Percentiles rank a stretch among this genome's conserved stretches.
Evolutionary conservation across 2,329 filamentous ascomycete species (phyloP).

Genomic region (Calonectria crousiana): DNA sequence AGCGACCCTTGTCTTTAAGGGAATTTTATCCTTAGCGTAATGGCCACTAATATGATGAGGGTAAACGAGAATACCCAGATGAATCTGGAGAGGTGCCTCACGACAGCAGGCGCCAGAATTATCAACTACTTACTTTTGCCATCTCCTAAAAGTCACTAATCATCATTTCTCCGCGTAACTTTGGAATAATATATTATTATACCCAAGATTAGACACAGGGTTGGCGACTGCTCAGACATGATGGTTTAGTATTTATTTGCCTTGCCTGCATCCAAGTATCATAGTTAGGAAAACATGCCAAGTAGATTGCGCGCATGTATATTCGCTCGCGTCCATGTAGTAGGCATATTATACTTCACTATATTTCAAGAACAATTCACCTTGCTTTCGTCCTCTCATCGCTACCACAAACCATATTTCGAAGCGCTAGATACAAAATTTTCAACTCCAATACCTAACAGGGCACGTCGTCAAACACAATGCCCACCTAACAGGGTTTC

Average conservation of each 20-base stretch:
- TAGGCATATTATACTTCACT: background rate
- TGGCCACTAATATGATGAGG: background rate
- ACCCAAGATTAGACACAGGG: background rate
- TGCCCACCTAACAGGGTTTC: background rate
- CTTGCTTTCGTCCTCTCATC: background rate
- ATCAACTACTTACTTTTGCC: background rate
- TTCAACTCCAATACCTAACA: background rate
- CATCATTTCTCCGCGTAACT: background rate
- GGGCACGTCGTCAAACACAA: background rate
- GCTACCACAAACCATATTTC: background rate
- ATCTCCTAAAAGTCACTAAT: background rate
- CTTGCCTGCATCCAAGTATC: background rate
- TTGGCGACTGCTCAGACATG: background rate
- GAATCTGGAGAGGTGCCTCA: background rate
- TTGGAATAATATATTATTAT: background rate
- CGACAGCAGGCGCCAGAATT: background rate
- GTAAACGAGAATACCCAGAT: background rate
- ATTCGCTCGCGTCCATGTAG: background rate
- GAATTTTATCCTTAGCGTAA: background rate
- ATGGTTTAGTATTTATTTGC: background rate
- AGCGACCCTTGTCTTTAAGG: background rate
- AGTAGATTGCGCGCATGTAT: background rate
- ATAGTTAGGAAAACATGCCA: background rate
- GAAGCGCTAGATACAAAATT: background rate
- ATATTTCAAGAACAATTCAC: background rate